A percentile compares a stretch with the other conserved stretches of the same genome.
Evolutionary conservation across 2,329 filamentous ascomycete genomes (phyloP).

Genomic region (Coniochaeta hoffmannii): DNA sequence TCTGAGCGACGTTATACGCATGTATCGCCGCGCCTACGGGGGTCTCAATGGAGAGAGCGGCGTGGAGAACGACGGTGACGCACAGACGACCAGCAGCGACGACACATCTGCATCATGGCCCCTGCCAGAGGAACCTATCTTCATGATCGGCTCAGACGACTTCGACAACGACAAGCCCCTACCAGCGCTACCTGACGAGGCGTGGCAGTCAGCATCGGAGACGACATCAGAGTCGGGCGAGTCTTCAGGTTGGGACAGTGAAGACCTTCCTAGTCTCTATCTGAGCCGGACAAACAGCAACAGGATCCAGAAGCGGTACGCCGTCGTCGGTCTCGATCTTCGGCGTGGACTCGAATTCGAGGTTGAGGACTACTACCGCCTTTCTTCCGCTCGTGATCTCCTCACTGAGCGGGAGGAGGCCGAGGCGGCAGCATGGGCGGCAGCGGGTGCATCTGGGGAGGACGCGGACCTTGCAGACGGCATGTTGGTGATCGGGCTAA

Average conservation of each 20-base stretch:
- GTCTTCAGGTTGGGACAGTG: not conserved
- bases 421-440: not conserved
- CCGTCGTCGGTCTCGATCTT: not conserved
- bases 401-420: not conserved
- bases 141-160: not conserved
- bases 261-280: not conserved
- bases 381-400: not conserved
- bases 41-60: constrained; percentile 9
- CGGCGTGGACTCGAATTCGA: not conserved
- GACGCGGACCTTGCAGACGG: not conserved
- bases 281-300: not conserved
- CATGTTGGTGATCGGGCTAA: not conserved
- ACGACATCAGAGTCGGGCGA: not conserved
- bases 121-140: constrained; percentile 3
- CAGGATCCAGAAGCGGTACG: not conserved
- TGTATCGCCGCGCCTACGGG: constrained; percentile 51
- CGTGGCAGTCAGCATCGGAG: not conserved
- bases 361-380: constrained; percentile 2
- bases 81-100: not conserved
- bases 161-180: not conserved
- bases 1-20: constrained; percentile 45
- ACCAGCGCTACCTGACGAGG: not conserved
- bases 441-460: not conserved
- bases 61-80: constrained; percentile 15
- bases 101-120: constrained; percentile 7